These are phyloP conservation scores for Jacaranda copaia DNA, from an alignment of 257 asterid species.

Conservation along the genomic window DNA sequence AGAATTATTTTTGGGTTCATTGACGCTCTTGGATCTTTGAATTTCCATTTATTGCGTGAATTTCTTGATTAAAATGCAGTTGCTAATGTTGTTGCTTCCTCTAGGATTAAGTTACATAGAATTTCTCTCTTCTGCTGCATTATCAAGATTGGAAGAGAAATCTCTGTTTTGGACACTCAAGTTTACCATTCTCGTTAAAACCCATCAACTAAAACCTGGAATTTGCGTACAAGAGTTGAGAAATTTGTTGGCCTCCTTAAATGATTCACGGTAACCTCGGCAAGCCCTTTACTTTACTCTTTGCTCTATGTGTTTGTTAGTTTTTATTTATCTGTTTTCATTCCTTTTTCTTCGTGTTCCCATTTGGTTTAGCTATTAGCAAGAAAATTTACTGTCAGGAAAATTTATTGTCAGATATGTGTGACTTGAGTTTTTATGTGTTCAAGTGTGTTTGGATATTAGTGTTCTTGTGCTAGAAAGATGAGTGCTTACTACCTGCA, in stretches of 20 bases:
- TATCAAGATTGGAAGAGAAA: conserved; percentile 45
- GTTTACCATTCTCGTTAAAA: conserved; percentile 43
- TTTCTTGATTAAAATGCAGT: conserved; percentile 38
- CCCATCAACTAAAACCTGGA: conserved; percentile 10
- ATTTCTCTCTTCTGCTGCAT: conserved; percentile 40
- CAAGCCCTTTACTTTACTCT: conserved; percentile 12
- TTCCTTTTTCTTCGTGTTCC: neutral
- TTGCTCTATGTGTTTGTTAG: neutral
- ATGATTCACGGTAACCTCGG: conserved; percentile 56
- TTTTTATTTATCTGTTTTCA: neutral
- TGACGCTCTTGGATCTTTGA: conserved; percentile 36
- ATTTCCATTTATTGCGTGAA: conserved; percentile 41
- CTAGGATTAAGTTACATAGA: conserved; percentile 24
- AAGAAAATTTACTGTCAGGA: no score
- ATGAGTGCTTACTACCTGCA: conserved; percentile 27
- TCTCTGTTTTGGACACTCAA: no score
- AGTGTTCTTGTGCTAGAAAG: no score
- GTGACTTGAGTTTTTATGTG: conserved; percentile 32
- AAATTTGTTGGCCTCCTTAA: conserved; percentile 17
- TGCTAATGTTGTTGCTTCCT: conserved; percentile 42
- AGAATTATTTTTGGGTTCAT: conserved; percentile 28
- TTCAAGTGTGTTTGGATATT: no score
- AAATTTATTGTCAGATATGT: conserved; percentile 44
- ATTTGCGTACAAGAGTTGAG: conserved; percentile 13
- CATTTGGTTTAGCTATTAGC: no score